Conservation (phyloP, 1,284 basidiomycete genomes). For the Malassezia yamatoensis region DNA sequence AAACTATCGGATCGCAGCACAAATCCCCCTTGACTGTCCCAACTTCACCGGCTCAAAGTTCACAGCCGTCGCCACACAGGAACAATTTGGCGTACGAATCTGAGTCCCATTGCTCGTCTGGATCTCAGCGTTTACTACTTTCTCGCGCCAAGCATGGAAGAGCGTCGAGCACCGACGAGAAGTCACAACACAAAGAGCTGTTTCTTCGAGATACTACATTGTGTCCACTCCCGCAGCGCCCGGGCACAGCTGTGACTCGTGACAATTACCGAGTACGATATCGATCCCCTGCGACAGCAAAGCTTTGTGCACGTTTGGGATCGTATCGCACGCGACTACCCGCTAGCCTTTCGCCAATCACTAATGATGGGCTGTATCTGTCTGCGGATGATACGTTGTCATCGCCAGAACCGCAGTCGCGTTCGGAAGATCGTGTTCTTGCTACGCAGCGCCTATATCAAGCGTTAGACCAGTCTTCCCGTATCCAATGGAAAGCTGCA, state of each 20-base stretch:
- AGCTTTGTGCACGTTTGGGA: neutral
- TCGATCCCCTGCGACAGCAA: neutral
- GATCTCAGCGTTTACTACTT: too few species aligned
- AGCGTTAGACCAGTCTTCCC: slow-evolving; percentile 7
- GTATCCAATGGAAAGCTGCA: neutral
- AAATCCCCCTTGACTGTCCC: too few species aligned
- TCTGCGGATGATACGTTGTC: neutral
- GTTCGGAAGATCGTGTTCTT: slow-evolving; percentile 12
- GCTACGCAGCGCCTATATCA: slow-evolving; percentile 14
- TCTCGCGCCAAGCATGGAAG: too few species aligned
- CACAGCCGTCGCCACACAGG: too few species aligned
- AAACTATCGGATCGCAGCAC: neutral
- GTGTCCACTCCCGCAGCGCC: slow-evolving; percentile 9
- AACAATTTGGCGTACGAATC: too few species aligned
- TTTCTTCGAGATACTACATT: too few species aligned
- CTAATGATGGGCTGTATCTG: slow-evolving; percentile 6
- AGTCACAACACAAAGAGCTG: too few species aligned
- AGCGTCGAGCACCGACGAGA: too few species aligned
- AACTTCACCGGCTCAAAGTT: too few species aligned
- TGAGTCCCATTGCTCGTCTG: too few species aligned
- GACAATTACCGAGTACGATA: neutral
- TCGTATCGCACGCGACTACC: neutral
- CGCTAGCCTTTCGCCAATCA: slow-evolving; percentile 3
- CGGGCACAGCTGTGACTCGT: slow-evolving; percentile 7
- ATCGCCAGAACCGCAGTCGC: neutral